Conservation (phyloP, 768 basidiomycete genomes). For the Scleroderma citrinum region DNA sequence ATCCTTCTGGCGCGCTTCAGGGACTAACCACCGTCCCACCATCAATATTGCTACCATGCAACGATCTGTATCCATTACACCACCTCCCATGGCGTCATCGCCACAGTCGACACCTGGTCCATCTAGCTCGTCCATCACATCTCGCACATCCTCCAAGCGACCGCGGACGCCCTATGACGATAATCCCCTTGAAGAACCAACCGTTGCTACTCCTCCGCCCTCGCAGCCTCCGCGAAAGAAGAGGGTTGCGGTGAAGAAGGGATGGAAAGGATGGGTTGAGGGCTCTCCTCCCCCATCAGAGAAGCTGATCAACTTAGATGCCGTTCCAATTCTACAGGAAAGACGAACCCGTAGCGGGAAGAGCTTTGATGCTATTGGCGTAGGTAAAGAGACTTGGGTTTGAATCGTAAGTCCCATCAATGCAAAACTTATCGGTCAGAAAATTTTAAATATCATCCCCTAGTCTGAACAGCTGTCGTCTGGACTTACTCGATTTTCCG, state of each 20-base stretch:
- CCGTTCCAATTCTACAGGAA: slow-evolving; percentile 63
- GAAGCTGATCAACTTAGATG: slow-evolving; percentile 78
- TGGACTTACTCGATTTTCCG: neutral
- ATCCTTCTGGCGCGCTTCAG: slow-evolving; percentile 60
- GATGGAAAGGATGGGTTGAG: slow-evolving; percentile 91
- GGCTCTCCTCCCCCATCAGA: slow-evolving; percentile 75
- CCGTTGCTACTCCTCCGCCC: slow-evolving; percentile 15
- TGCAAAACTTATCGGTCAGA: slow-evolving; percentile 40
- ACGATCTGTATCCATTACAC: slow-evolving; percentile 69
- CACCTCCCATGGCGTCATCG: slow-evolving; percentile 60
- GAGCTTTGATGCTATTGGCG: slow-evolving; percentile 75
- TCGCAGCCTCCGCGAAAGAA: slow-evolving; percentile 47
- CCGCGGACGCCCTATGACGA: slow-evolving; percentile 70
- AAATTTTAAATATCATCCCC: slow-evolving; percentile 32
- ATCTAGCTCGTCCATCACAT: slow-evolving; percentile 66
- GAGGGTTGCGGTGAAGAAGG: slow-evolving; percentile 61
- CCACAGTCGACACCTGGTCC: slow-evolving; percentile 73
- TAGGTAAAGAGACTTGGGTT: slow-evolving; percentile 76
- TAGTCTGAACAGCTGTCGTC: slow-evolving; percentile 1
- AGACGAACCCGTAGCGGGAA: slow-evolving; percentile 79
- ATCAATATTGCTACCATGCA: slow-evolving; percentile 68
- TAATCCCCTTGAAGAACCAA: slow-evolving; percentile 31
- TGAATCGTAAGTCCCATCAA: slow-evolving; percentile 41
- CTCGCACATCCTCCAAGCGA: slow-evolving; percentile 74
- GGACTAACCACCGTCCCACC: slow-evolving; percentile 39